Base-by-base conservation (phyloP, 1,284 basidiomycete species). In the Fomitopsis schrenkii region DNA sequence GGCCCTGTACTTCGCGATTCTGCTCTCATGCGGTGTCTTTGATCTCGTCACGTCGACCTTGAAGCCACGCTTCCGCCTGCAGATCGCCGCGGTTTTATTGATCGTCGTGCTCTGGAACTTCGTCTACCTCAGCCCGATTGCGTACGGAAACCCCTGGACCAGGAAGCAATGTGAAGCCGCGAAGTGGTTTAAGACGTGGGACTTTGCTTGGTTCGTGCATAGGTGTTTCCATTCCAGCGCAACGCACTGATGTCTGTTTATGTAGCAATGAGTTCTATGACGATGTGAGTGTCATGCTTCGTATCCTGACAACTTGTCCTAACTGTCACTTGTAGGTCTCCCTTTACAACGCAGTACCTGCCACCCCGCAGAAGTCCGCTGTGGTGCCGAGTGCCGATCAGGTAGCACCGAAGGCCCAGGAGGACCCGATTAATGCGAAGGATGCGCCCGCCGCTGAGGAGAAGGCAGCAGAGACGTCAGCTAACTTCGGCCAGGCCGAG, bases 161-260 rank as follows among this genome's bases (percentile, higher is more conserved):
- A 89, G 83, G 74, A 72, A 71, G 12, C 82, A 91, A 63, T 99
- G 97, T 71, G 76, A 85, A 62, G 82, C 79, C 52, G 89, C 95
- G 5, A 88, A 88, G 71, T 95, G 94, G 93, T 70, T 95, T 59
- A 93, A 89, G 77, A 90, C 87, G 2, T 99, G 97, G 97, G 97
- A 99, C 75, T 98, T 99, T 73, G 86, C 88, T 60, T 98, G 96
- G 88, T 26, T 45, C 42, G 44, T 44, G 38, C 22, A 14, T 64
- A 12, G 41, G 0, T n/a, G 8, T 1, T 35, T 26, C 28, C 17
- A 26, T 5, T 41, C 14, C 33, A 17, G 1, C 15, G 4, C n/a
- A 42, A 50, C 9, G 58, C 14, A 7, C 26, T 41, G 33, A 12
- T 2, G n/a, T 33, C 10, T 28, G 28, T 33, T 40, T 22, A 30